Conservation (phyloP, 2,329 filamentous ascomycete genomes). For the Apiospora marii region DNA sequence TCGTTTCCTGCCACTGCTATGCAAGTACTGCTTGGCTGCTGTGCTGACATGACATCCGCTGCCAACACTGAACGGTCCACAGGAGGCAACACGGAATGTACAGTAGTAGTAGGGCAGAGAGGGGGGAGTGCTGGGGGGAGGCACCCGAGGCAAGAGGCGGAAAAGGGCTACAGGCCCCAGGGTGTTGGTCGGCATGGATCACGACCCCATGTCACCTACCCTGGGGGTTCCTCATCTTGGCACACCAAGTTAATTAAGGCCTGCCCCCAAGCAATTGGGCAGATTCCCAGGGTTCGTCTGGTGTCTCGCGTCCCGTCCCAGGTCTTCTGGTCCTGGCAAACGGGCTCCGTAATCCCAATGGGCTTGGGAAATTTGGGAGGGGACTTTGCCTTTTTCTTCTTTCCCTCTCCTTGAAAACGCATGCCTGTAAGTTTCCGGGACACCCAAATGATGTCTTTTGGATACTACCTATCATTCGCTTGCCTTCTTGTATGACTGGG, state of each 20-base stretch:
- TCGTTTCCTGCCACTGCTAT: not conserved
- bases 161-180: not conserved
- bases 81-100: not conserved
- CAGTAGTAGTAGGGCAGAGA: not conserved
- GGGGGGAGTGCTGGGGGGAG: not conserved
- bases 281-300: constrained; percentile 9
- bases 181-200: not conserved
- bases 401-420: not conserved
- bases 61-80: not conserved
- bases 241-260: constrained; percentile 27
- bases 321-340: not conserved
- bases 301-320: not conserved
- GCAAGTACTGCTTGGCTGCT: not conserved
- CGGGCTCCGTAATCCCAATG: constrained; percentile 5
- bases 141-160: constrained; percentile 2
- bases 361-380: not conserved
- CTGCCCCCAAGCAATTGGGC: constrained; percentile 24
- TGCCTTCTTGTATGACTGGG: not conserved
- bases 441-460: not conserved
- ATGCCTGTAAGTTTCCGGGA: not conserved
- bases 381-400: not conserved
- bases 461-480: not conserved
- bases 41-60: not conserved
- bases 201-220: constrained; percentile 9
- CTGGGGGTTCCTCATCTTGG: constrained; percentile 27